Evolutionary conservation across 1,284 basidiomycete genomes (phyloP).

Genomic region (Nidula niveotomentosa): DNA sequence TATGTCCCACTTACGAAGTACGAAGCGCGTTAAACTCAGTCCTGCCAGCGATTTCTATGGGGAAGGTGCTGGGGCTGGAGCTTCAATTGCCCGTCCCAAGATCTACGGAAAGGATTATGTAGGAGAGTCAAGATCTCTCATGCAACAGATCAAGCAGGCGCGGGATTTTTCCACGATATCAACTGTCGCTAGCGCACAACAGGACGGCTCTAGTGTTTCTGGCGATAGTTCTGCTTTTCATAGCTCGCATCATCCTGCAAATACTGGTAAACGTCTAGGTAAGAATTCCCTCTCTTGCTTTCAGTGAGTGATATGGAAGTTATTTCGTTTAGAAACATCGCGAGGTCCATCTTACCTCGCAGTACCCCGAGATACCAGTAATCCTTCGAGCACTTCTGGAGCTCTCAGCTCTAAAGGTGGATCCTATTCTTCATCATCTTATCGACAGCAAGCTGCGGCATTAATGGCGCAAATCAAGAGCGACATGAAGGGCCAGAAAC

Average conservation of each 20-base stretch:
- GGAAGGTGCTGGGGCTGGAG: slow-evolving; percentile 40
- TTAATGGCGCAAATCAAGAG: slow-evolving; percentile 84
- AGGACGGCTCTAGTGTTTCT: background rate
- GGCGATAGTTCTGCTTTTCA: background rate
- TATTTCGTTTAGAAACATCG: slow-evolving; percentile 17
- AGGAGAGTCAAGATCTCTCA: slow-evolving; percentile 68
- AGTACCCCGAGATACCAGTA: slow-evolving; percentile 23
- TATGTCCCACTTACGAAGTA: slow-evolving; percentile 58
- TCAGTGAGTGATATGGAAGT: too few species aligned
- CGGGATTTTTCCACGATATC: slow-evolving; percentile 75
- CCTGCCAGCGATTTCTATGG: slow-evolving; percentile 53
- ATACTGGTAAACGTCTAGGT: background rate
- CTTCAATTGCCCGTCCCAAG: slow-evolving; percentile 47
- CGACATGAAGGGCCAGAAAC: slow-evolving; percentile 70
- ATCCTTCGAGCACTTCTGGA: slow-evolving; percentile 23
- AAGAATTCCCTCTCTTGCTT: background rate
- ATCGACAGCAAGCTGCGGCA: slow-evolving; percentile 72
- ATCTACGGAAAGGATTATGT: slow-evolving; percentile 61
- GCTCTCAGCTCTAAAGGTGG: slow-evolving; percentile 24
- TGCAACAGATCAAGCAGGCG: slow-evolving; percentile 74
- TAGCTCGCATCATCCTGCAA: background rate
- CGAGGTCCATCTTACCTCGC: slow-evolving; percentile 26
- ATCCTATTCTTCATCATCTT: slow-evolving; percentile 60
- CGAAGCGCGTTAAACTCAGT: slow-evolving; percentile 77
- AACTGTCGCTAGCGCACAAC: slow-evolving; percentile 41